phyloP scores from a whole-genome alignment of 257 asterid species.

The Euphrasia confusa region DNA sequence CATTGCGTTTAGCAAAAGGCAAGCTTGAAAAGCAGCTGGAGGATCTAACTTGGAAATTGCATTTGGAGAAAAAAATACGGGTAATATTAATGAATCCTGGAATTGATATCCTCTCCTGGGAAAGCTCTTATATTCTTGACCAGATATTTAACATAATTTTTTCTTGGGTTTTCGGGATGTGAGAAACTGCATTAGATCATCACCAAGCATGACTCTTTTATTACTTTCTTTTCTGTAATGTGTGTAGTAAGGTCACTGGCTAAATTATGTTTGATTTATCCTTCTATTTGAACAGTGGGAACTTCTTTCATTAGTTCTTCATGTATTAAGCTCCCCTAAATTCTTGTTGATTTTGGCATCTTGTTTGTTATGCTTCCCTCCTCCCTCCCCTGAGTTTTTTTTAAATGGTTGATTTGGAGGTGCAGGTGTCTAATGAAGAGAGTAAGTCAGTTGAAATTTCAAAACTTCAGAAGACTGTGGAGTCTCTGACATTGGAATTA shows the following conservation, averaged over 20 bases:
- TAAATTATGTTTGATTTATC: not conserved
- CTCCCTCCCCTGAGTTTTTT: not conserved
- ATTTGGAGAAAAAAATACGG: slow-evolving; percentile 87
- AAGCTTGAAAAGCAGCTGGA: slow-evolving; percentile 97
- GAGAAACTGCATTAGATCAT: slow-evolving; percentile 17
- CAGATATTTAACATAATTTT: not conserved
- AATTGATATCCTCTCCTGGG: slow-evolving; percentile 12
- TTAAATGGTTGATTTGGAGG: slow-evolving; percentile 26
- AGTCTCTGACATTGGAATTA: slow-evolving; percentile 69
- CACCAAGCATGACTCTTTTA: not conserved
- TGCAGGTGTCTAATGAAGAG: slow-evolving; percentile 85
- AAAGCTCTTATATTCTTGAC: slow-evolving; percentile 8
- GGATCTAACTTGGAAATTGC: slow-evolving; percentile 96
- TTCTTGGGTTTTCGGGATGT: not conserved
- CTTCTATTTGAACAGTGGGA: not conserved
- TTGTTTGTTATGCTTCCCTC: slow-evolving; percentile 15
- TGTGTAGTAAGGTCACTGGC: too few species aligned
- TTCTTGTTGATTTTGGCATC: slow-evolving; percentile 6
- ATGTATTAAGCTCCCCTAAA: not conserved
- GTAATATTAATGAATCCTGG: slow-evolving; percentile 34
- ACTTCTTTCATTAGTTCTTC: slow-evolving; percentile 9
- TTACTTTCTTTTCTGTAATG: not conserved
- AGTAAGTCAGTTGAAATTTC: slow-evolving; percentile 71
- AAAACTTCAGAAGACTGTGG: slow-evolving; percentile 83
- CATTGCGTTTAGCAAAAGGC: slow-evolving; percentile 83